Base-by-base conservation (phyloP, 768 basidiomycete species). In the Tubosaeta brunneosetosa region DNA sequence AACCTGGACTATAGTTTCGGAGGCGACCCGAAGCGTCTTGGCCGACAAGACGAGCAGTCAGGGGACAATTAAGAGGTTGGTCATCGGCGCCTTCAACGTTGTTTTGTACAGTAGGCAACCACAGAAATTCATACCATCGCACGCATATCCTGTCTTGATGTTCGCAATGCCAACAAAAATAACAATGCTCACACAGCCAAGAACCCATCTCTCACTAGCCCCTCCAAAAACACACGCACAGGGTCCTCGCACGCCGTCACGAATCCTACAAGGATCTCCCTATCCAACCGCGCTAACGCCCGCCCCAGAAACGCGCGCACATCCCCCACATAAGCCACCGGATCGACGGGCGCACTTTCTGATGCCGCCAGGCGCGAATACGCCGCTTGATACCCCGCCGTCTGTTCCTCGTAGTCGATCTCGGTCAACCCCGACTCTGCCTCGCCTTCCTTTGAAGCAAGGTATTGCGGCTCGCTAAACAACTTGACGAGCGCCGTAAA, bases 361-460 rank as follows among this genome's bases (percentile, higher is more conserved):
- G 86, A 85, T 1, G 95, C 90, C 0, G 93, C 94, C 16, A 97
- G 78, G 33, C 88, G 82, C 47, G 93, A 93, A 73, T 94, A 98
- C 4, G 92, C 89, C 0, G 92, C 91, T 64, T 98, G 97, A 70
- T 97, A 97, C 1, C 93, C 91, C 6, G 87, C 86, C 2, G 80
- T 79, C 65, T 90, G 88, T 64, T 97, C 94, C 64, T 97, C 95
- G 55, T 84, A 85, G 65, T 97, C 95, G 43, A 97, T 83, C 48
- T 81, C 82, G 1, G 88, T 89, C 33, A 91, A 64, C 0, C 81
- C 38, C 22, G 51, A 31, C 16, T 31, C 82, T 0, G 75, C 73
- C 42, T 81, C 72, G 8, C 76, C 66, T 44, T 84, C 81, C n/a
- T 83, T 74, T 4, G 69, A 54, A 26, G 74, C 58, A 63, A 91